Percentiles rank a stretch among this genome's conserved stretches.
These are phyloP conservation scores for Geranomyces variabilis DNA, from an alignment of 192 early-diverging fungal species.

Conservation along the genomic window DNA sequence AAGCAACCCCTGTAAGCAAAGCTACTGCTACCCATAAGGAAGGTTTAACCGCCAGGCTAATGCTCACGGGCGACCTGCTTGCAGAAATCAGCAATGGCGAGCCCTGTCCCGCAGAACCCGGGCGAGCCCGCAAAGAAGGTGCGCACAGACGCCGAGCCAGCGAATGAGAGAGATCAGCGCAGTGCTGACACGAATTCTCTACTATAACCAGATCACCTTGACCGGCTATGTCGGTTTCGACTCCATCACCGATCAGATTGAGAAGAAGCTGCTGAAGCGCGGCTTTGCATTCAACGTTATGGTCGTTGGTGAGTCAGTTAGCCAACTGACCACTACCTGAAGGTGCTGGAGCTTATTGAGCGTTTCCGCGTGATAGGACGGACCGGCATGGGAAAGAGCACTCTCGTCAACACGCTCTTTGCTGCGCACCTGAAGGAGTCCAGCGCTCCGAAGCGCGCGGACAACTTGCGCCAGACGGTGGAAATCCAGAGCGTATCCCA, in stretches of 20 bases:
- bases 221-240: constrained; percentile 98
- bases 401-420: constrained; percentile 98
- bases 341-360: not conserved
- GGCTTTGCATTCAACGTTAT: constrained; percentile 98
- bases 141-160: too few relatives aligned
- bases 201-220: constrained; percentile 43
- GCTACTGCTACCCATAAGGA: too few relatives aligned
- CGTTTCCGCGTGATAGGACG: constrained; percentile 63
- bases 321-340: too few relatives aligned
- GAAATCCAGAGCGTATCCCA: constrained; percentile 92
- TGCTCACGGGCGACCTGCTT: too few relatives aligned
- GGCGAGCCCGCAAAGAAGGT: constrained; percentile 11
- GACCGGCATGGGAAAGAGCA: constrained; percentile 97
- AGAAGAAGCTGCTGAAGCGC: constrained; percentile 95
- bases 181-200: too few relatives aligned
- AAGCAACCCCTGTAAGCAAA: too few relatives aligned
- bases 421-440: constrained; percentile 92
- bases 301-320: constrained; percentile 83
- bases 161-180: too few relatives aligned
- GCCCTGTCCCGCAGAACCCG: not conserved
- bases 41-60: too few relatives aligned
- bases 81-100: not conserved
- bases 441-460: constrained; percentile 82
- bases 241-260: constrained; percentile 95
- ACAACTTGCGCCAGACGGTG: constrained; percentile 87